A percentile compares a stretch with the other conserved stretches of the same genome.
Evolutionary conservation across 345 rosid species (phyloP).

Genomic region (Schrenkiella parvula): DNA sequence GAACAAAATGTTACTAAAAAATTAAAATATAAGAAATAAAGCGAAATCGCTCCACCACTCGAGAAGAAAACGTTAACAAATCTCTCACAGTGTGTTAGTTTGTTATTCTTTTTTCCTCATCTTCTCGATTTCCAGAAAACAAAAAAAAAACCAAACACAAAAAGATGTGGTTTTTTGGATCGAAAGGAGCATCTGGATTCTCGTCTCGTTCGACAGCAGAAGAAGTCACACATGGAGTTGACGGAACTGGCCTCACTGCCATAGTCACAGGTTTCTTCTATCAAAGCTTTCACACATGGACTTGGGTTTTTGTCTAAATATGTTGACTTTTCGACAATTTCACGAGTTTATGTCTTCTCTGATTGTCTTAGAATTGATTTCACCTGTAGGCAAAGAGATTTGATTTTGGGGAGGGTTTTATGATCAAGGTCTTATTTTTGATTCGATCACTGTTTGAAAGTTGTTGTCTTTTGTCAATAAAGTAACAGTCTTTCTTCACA

Average conservation of each 20-base stretch:
- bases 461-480: background rate
- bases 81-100: background rate
- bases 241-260: conserved; percentile 72
- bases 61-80: background rate
- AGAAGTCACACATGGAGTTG: conserved; percentile 59
- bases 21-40: background rate
- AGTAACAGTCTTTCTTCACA: background rate
- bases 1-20: background rate
- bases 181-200: conserved; percentile 35
- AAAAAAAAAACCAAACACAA: background rate
- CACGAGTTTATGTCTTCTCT: background rate
- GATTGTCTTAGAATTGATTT: background rate
- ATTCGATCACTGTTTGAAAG: background rate
- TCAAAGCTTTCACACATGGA: background rate
- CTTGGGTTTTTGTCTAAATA: background rate
- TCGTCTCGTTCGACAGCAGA: conserved; percentile 68
- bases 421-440: background rate
- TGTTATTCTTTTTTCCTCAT: background rate
- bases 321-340: background rate
- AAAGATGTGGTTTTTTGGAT: conserved; percentile 31
- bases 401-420: background rate
- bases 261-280: conserved; percentile 54
- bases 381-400: background rate
- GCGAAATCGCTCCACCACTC: background rate
- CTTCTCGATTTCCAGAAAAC: background rate